Conservation (phyloP, 73 alveolate species). For the Effrenium voratum region DNA sequence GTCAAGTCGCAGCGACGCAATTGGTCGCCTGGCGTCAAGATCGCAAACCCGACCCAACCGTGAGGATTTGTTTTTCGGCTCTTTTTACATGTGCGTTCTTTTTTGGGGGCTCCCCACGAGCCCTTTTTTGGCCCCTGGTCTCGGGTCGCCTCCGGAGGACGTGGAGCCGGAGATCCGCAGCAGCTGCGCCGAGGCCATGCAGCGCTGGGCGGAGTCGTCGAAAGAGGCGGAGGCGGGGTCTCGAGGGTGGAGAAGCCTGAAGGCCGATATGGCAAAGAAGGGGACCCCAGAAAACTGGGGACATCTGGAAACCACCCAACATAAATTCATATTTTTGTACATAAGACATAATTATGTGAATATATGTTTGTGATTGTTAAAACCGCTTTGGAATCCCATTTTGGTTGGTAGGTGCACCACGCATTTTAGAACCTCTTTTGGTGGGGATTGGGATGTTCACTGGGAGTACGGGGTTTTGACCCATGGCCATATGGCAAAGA, state of each 20-base stretch:
- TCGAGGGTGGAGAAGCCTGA: background rate
- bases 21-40: too few relatives aligned
- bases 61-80: background rate
- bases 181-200: slow-evolving; percentile 59
- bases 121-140: background rate
- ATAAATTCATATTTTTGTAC: too few relatives aligned
- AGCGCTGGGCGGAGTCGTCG: slow-evolving; percentile 26
- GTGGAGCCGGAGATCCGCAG: slow-evolving; percentile 45
- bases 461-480: too few relatives aligned
- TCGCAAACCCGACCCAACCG: background rate
- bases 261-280: background rate
- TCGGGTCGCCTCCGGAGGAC: slow-evolving; percentile 7
- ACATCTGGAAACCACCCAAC: too few relatives aligned
- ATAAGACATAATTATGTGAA: too few relatives aligned
- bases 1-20: too few relatives aligned
- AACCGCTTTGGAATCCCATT: too few relatives aligned
- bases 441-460: too few relatives aligned
- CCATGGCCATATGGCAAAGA: too few relatives aligned
- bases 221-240: slow-evolving; percentile 12
- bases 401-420: too few relatives aligned
- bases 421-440: too few relatives aligned
- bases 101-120: background rate
- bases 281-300: background rate
- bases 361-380: too few relatives aligned
- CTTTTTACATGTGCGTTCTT: background rate